These are phyloP conservation scores for Suillus ampliporus DNA, from an alignment of 768 basidiomycete species.

Conservation along the genomic window DNA sequence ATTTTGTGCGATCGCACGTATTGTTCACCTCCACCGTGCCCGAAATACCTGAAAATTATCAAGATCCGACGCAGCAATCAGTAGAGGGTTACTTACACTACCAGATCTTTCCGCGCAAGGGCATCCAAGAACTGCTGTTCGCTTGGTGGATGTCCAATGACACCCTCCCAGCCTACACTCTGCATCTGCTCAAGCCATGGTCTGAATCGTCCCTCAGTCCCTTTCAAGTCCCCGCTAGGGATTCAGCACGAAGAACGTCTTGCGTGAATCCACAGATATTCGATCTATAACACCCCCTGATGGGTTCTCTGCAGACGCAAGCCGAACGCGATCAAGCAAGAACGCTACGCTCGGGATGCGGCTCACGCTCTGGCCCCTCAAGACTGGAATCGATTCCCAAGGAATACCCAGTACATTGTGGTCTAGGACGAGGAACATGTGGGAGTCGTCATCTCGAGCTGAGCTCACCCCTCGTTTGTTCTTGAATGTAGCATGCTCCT, in stretches of 20 bases:
- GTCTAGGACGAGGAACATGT: conserved; percentile 89
- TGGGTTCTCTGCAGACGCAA: conserved; percentile 43
- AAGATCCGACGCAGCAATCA: conserved; percentile 7
- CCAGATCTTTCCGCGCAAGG: conserved; percentile 74
- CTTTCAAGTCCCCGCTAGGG: conserved; percentile 88
- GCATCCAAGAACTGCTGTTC: conserved; percentile 85
- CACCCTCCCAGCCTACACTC: conserved; percentile 81
- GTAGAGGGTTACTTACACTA: conserved; percentile 72
- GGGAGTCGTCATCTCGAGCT: conserved; percentile 54
- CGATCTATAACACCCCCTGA: conserved; percentile 44
- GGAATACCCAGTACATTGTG: conserved; percentile 88
- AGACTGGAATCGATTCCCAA: conserved; percentile 92
- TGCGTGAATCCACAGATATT: conserved; percentile 64
- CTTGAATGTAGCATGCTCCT: conserved; percentile 62
- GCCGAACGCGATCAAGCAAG: conserved; percentile 78
- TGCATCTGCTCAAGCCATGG: conserved; percentile 80
- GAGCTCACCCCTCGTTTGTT: conserved; percentile 38
- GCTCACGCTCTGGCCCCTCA: conserved; percentile 85
- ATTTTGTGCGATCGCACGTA: conserved; percentile 90
- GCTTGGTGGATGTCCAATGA: conserved; percentile 74
- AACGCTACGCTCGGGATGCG: conserved; percentile 93
- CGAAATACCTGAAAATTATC: conserved; percentile 77
- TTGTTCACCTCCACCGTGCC: conserved; percentile 95
- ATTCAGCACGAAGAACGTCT: conserved; percentile 86
- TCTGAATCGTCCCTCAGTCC: conserved; percentile 83